Conservation (phyloP, 805 yeast genomes). For the Torulaspora gathmanii region DNA sequence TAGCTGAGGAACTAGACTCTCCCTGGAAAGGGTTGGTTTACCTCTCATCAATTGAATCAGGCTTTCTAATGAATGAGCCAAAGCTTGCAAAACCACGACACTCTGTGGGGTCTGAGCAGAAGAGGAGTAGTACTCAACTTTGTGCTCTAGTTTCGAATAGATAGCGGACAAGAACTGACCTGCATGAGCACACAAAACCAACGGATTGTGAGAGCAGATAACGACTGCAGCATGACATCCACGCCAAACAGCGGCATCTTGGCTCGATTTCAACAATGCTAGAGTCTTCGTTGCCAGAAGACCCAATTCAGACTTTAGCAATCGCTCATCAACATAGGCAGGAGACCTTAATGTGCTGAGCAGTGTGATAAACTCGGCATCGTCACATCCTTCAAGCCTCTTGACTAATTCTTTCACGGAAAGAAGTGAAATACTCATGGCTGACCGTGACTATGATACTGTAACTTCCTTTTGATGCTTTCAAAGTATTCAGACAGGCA, state of each 20-base stretch:
- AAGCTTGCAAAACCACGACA: slow-evolving; percentile 25
- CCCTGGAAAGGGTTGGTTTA: slow-evolving; percentile 80
- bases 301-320: slow-evolving; percentile 33
- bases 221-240: slow-evolving; percentile 52
- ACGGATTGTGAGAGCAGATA: slow-evolving; percentile 37
- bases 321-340: slow-evolving; percentile 29
- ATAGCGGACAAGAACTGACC: slow-evolving; percentile 29
- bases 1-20: slow-evolving; percentile 73
- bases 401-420: slow-evolving; percentile 29
- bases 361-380: slow-evolving; percentile 29
- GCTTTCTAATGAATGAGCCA: slow-evolving; percentile 30
- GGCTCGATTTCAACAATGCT: slow-evolving; percentile 43
- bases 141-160: slow-evolving; percentile 30
- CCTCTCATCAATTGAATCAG: slow-evolving; percentile 52
- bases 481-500: no score
- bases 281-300: slow-evolving; percentile 35
- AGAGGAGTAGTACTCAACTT: slow-evolving; percentile 20
- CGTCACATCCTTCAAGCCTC: slow-evolving; percentile 27
- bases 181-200: slow-evolving; percentile 33
- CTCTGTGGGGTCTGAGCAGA: slow-evolving; percentile 23
- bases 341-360: slow-evolving; percentile 27
- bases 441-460: neutral
- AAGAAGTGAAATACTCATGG: slow-evolving; percentile 14
- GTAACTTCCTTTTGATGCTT: no score
- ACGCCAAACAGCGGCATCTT: slow-evolving; percentile 50